phyloP scores from a whole-genome alignment of 176 grass and related monocot genomes.

The Musa schizocarpa region DNA sequence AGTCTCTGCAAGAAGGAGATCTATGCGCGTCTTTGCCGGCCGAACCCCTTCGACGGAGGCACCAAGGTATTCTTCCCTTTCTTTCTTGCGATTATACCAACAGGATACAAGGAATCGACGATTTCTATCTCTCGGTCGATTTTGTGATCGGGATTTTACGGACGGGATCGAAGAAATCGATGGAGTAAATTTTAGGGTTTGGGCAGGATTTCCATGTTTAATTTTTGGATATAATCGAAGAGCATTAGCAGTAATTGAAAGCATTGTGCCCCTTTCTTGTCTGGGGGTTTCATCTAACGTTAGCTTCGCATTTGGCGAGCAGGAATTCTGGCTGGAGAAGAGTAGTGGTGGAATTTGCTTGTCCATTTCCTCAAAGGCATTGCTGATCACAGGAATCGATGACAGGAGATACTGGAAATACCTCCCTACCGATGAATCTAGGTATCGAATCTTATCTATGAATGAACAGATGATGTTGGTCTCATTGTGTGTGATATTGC shows the following conservation, averaged over 20 bases:
- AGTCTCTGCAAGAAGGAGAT: constrained; percentile 12
- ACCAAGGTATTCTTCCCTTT: neutral
- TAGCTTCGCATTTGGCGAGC: neutral
- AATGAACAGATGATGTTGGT: neutral
- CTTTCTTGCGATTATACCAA: too few relatives aligned
- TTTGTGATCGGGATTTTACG: too few relatives aligned
- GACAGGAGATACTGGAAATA: constrained; percentile 7
- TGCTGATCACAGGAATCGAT: constrained; percentile 9
- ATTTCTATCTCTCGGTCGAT: too few relatives aligned
- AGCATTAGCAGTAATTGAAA: neutral
- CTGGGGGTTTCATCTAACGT: neutral
- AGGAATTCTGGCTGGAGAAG: constrained; percentile 18
- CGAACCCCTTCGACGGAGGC: constrained; percentile 7
- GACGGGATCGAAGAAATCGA: neutral
- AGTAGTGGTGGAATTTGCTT: constrained; percentile 2
- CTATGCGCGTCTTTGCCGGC: constrained; percentile 1
- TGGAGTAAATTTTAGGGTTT: neutral
- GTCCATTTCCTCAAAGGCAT: constrained; percentile 12
- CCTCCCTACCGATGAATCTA: constrained; percentile 2
- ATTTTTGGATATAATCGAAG: neutral
- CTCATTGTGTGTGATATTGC: too few relatives aligned
- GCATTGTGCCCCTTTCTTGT: neutral
- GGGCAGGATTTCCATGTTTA: neutral
- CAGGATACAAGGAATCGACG: too few relatives aligned
- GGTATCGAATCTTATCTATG: neutral